These are phyloP conservation scores for Auricularia sp. DNA, from an alignment of 768 basidiomycete genomes.

Conservation along the genomic window DNA sequence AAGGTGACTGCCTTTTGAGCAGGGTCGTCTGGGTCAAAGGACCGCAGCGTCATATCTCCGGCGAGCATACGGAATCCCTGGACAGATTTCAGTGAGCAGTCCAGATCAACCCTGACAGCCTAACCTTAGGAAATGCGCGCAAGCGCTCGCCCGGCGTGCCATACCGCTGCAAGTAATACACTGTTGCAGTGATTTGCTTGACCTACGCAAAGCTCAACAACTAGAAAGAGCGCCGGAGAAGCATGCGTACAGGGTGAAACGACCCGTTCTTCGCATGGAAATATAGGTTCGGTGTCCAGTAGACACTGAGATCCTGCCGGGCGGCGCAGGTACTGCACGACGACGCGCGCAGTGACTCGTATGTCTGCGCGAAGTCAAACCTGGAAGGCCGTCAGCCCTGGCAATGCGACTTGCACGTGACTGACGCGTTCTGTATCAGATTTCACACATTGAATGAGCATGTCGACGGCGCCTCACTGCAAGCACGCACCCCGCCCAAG, in stretches of 20 bases:
- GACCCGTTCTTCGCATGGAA: constrained; percentile 1
- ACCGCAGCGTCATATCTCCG: constrained; percentile 37
- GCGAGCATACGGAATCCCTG: constrained; percentile 27
- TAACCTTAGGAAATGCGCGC: neutral
- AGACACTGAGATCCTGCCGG: neutral
- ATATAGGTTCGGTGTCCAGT: neutral
- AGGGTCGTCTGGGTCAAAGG: constrained; percentile 32
- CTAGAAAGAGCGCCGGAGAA: neutral
- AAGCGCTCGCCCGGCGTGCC: neutral
- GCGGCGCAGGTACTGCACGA: neutral
- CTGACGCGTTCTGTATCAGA: neutral
- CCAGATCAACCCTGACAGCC: neutral
- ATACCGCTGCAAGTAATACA: neutral
- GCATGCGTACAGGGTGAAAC: neutral
- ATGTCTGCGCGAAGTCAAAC: neutral
- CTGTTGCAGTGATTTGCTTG: neutral
- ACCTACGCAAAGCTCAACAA: neutral
- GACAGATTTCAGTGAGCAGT: neutral
- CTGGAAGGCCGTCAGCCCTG: neutral
- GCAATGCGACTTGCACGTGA: neutral
- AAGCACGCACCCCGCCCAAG: neutral
- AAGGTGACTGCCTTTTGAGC: constrained; percentile 31
- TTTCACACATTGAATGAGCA: neutral
- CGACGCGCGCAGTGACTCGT: neutral
- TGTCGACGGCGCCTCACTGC: neutral